Conservation (phyloP, 306 rosid species). For the Crotalaria pallida region DNA sequence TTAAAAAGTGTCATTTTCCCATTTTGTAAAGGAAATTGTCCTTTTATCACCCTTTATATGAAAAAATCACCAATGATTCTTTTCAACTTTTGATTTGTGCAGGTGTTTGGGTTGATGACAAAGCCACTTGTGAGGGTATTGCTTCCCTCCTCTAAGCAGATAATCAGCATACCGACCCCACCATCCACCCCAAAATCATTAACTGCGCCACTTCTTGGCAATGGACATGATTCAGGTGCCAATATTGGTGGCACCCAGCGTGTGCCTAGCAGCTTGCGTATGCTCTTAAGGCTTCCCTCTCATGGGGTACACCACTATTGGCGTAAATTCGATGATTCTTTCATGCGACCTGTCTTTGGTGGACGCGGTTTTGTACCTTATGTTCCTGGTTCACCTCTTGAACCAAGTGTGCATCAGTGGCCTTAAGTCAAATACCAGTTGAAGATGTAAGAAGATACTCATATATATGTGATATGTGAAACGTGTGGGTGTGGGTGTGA, state of each 20-base stretch:
- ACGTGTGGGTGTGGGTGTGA: constrained; percentile 25
- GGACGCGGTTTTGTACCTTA: constrained; percentile 92
- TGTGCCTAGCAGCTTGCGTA: constrained; percentile 36
- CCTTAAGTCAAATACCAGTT: constrained; percentile 1
- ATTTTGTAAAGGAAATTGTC: not conserved
- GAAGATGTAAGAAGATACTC: constrained; percentile 9
- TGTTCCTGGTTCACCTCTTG: constrained; percentile 79
- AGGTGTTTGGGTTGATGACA: constrained; percentile 92
- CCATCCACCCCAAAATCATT: constrained; percentile 64
- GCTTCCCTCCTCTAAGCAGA: constrained; percentile 63
- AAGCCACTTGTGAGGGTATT: constrained; percentile 82
- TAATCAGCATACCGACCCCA: constrained; percentile 44
- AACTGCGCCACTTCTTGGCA: constrained; percentile 54
- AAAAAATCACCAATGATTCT: not conserved
- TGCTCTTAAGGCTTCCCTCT: constrained; percentile 55
- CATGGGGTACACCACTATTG: constrained; percentile 79
- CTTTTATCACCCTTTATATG: no score
- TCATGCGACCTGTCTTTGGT: constrained; percentile 91
- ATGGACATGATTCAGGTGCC: constrained; percentile 38
- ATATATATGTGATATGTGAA: constrained; percentile 14
- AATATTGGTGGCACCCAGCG: constrained; percentile 19
- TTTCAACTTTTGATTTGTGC: constrained; percentile 29
- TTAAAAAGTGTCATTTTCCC: constrained; percentile 6
- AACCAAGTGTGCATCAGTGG: constrained; percentile 48
- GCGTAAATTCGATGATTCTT: constrained; percentile 76